Conservation (phyloP, 2,329 filamentous ascomycete species). For the Colletotrichum tanaceti region DNA sequence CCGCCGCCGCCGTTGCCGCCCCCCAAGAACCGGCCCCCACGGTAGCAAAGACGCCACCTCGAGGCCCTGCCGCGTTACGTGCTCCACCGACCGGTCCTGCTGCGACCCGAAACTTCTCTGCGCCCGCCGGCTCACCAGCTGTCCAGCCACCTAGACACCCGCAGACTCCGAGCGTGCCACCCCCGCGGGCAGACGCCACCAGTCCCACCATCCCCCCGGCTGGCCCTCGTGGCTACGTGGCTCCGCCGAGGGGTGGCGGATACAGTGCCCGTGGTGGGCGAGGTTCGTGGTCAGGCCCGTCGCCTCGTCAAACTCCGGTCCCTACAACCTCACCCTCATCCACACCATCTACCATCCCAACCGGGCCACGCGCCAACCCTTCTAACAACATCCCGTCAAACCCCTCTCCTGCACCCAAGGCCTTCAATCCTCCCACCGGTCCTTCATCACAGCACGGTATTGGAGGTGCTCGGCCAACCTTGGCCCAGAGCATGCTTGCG, state of each 20-base stretch:
- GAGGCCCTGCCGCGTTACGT: slow-evolving; percentile 65
- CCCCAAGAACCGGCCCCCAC: slow-evolving; percentile 47
- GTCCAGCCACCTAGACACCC: slow-evolving; percentile 50
- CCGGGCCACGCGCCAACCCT: slow-evolving; percentile 57
- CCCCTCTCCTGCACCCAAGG: slow-evolving; percentile 52
- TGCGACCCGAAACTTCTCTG: slow-evolving; percentile 53
- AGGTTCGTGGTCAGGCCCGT: slow-evolving; percentile 54
- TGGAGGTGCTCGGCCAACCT: slow-evolving; percentile 53
- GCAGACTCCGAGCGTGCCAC: slow-evolving; percentile 49
- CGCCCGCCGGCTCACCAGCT: slow-evolving; percentile 51
- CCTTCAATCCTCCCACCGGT: slow-evolving; percentile 69
- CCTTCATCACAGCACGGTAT: slow-evolving; percentile 56
- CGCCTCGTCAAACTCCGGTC: slow-evolving; percentile 47
- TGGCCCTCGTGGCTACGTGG: slow-evolving; percentile 66
- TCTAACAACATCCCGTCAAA: slow-evolving; percentile 53
- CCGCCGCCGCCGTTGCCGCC: slow-evolving; percentile 37
- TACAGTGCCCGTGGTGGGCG: slow-evolving; percentile 60
- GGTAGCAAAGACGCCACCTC: slow-evolving; percentile 61
- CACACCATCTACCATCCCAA: slow-evolving; percentile 58
- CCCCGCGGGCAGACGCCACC: slow-evolving; percentile 52
- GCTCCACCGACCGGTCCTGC: slow-evolving; percentile 61
- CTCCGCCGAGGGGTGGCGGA: slow-evolving; percentile 56
- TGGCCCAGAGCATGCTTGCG: slow-evolving; percentile 65
- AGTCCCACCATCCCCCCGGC: slow-evolving; percentile 64
- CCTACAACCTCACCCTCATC: slow-evolving; percentile 55